These are phyloP conservation scores for Solanum dulcamara DNA, from an alignment of 257 asterid genomes.

Conservation along the genomic window DNA sequence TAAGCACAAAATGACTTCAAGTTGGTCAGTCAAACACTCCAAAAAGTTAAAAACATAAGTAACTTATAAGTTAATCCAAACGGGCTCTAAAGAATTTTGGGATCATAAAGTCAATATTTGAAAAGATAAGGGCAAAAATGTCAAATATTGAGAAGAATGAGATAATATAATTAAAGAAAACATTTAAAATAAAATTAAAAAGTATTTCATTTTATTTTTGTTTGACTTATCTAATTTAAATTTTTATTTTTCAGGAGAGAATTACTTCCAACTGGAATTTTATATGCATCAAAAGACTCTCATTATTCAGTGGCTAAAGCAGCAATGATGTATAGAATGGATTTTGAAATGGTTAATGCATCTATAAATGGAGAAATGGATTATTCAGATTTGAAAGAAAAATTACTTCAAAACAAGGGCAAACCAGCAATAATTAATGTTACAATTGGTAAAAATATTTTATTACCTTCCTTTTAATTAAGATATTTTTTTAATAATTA, in stretches of 20 bases:
- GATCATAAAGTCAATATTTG: not conserved
- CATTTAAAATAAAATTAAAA: not conserved
- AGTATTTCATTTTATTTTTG: not conserved
- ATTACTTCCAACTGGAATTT: slow-evolving; percentile 2
- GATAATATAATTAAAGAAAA: not conserved
- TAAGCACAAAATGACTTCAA: too few relatives aligned
- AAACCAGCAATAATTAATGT: slow-evolving; percentile 13
- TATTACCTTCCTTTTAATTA: not conserved
- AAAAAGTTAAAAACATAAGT: too few relatives aligned
- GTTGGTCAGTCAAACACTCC: too few relatives aligned
- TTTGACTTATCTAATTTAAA: not conserved
- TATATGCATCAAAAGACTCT: slow-evolving; percentile 12
- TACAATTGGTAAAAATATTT: slow-evolving; percentile 5
- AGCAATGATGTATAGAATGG: slow-evolving; percentile 13
- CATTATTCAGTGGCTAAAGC: slow-evolving; percentile 13
- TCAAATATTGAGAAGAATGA: not conserved
- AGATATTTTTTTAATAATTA: not conserved
- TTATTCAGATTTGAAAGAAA: slow-evolving; percentile 5
- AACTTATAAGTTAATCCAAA: too few relatives aligned
- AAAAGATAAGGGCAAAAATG: not conserved
- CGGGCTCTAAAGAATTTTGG: not conserved
- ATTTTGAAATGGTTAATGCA: not conserved
- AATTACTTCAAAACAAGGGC: slow-evolving; percentile 2
- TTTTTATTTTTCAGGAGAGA: slow-evolving; percentile 2
- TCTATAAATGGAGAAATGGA: slow-evolving; percentile 7